A percentile compares a stretch with the other conserved stretches of the same genome.
Conservation (phyloP, 1,284 basidiomycete species). For the Cutaneotrichosporon cyanovorans region DNA sequence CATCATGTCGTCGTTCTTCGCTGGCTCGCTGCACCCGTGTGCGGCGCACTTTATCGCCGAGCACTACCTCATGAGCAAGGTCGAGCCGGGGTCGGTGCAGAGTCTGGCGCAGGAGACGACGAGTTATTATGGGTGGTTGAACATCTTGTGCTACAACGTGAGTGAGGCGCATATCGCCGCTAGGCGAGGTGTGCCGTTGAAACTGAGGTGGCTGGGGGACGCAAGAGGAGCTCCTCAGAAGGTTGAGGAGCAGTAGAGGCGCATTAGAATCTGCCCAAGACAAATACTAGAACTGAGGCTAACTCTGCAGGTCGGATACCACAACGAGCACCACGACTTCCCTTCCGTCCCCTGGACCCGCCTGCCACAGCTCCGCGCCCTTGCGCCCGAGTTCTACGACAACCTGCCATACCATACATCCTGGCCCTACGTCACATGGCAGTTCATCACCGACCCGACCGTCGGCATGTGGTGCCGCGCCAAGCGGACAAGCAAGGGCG, state of each 20-base stretch:
- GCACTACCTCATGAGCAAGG: slow-evolving; percentile 78
- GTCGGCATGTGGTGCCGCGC: slow-evolving; percentile 60
- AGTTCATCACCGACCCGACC: slow-evolving; percentile 83
- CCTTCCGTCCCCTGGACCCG: slow-evolving; percentile 92
- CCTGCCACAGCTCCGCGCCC: slow-evolving; percentile 69
- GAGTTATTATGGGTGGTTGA: slow-evolving; percentile 90
- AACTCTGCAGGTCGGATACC: slow-evolving; percentile 77
- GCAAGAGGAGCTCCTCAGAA: no score
- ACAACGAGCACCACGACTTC: slow-evolving; percentile 99
- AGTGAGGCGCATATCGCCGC: no score
- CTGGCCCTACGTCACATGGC: slow-evolving; percentile 90
- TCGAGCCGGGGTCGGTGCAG: slow-evolving; percentile 21
- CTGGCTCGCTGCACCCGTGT: slow-evolving; percentile 87
- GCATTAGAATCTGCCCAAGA: no score
- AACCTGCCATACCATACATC: slow-evolving; percentile 74
- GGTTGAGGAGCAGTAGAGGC: no score
- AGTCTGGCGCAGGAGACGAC: slow-evolving; percentile 75
- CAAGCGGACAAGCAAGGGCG: slow-evolving; percentile 44
- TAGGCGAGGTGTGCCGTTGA: no score
- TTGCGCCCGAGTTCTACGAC: slow-evolving; percentile 92
- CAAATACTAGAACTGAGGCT: neutral
- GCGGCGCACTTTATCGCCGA: slow-evolving; percentile 98
- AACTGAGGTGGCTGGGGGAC: no score
- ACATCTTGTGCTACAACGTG: slow-evolving; percentile 89
- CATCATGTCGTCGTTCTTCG: slow-evolving; percentile 82